phyloP scores from a whole-genome alignment of 202 grass and related monocot species.

The Setaria italica region DNA sequence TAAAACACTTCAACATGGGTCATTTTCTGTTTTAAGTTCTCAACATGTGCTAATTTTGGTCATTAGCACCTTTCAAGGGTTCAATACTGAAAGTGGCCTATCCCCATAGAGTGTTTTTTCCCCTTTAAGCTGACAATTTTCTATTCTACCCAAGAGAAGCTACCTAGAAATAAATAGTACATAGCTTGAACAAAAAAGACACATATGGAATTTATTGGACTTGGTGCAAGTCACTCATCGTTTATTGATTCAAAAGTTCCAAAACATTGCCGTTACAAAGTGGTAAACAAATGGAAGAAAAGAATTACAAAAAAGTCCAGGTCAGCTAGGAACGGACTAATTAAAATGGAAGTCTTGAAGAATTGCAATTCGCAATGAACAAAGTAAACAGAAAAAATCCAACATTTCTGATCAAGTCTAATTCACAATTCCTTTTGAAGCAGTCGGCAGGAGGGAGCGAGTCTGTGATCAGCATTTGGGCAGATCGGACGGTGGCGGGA shows the following conservation, averaged over 20 bases:
- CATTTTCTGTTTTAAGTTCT: background rate
- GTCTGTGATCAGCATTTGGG: slow-evolving; percentile 64
- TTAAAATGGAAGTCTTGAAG: slow-evolving; percentile 23
- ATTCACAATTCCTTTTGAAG: slow-evolving; percentile 36
- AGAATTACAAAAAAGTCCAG: background rate
- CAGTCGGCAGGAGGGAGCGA: background rate
- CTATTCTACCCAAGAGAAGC: background rate
- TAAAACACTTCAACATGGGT: background rate
- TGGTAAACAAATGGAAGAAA: background rate
- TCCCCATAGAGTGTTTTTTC: background rate
- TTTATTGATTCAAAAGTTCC: slow-evolving; percentile 40
- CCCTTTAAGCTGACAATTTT: background rate
- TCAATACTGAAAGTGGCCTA: background rate
- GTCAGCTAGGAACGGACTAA: slow-evolving; percentile 31
- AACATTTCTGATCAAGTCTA: slow-evolving; percentile 4
- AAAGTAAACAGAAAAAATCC: slow-evolving; percentile 17
- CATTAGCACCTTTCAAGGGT: background rate
- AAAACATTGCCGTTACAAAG: slow-evolving; percentile 41
- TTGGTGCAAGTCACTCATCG: background rate
- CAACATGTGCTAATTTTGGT: background rate
- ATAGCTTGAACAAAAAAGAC: background rate
- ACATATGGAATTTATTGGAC: background rate
- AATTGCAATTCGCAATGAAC: slow-evolving; percentile 45
- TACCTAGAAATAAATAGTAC: background rate
- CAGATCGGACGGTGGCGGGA: slow-evolving; percentile 73